Evolutionary conservation across 768 basidiomycete species (phyloP).

Genomic region (Gymnopilus dilepis): DNA sequence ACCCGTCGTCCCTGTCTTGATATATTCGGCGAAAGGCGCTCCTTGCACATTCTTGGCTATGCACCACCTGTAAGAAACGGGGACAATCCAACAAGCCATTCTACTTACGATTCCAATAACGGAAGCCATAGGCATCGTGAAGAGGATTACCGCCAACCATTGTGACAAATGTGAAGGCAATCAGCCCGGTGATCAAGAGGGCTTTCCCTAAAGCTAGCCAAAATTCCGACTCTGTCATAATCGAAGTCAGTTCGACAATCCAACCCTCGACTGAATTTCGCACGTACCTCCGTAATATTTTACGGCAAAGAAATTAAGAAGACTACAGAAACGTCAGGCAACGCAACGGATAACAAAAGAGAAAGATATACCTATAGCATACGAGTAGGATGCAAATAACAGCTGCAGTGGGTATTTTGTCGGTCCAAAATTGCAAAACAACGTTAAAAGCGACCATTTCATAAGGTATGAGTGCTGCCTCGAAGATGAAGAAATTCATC

Average conservation of each 20-base stretch:
- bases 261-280: neutral
- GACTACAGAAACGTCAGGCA: constrained; percentile 26
- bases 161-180: constrained; percentile 59
- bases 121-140: constrained; percentile 58
- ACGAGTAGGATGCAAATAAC: constrained; percentile 51
- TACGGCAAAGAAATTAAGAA: constrained; percentile 54
- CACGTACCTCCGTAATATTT: constrained; percentile 52
- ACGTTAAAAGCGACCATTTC: constrained; percentile 62
- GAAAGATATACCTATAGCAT: constrained; percentile 42
- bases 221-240: constrained; percentile 53
- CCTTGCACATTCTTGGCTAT: constrained; percentile 50
- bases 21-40: constrained; percentile 62
- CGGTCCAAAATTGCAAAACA: constrained; percentile 58
- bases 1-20: constrained; percentile 56
- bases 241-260: neutral
- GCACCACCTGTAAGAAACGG: neutral
- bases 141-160: constrained; percentile 67
- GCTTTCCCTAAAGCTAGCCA: constrained; percentile 60
- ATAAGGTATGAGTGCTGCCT: constrained; percentile 48
- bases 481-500: constrained; percentile 62
- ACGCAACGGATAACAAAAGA: neutral
- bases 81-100: neutral
- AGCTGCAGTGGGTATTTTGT: constrained; percentile 50
- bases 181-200: constrained; percentile 50
- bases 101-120: constrained; percentile 54